Evolutionary conservation across 1,139 yeast genomes (phyloP).

Genomic region (Geotrichum siamense): DNA sequence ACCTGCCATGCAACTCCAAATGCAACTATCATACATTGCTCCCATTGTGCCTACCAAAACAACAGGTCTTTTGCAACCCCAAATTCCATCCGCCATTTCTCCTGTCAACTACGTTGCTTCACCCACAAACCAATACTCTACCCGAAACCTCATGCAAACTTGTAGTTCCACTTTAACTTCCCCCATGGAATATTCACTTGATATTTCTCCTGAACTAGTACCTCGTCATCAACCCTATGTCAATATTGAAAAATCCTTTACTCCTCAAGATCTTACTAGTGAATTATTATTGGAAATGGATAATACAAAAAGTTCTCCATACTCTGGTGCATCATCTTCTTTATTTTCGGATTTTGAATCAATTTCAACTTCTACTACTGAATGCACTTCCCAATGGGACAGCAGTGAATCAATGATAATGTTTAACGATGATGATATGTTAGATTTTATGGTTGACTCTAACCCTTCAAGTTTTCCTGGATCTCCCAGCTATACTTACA

Average conservation of each 20-base stretch:
- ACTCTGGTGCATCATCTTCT: slow-evolving; percentile 1
- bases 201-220: background rate
- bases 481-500: background rate
- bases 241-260: background rate
- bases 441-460: background rate
- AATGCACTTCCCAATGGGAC: background rate
- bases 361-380: background rate
- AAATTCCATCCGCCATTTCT: background rate
- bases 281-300: slow-evolving; percentile 5
- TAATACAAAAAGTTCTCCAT: slow-evolving; percentile 4
- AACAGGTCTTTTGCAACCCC: background rate
- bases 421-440: background rate
- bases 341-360: background rate
- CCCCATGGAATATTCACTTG: background rate
- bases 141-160: background rate
- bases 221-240: background rate
- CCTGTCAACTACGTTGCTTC: background rate
- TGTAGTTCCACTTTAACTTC: background rate
- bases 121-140: background rate
- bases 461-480: background rate
- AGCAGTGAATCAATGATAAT: background rate
- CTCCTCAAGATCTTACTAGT: background rate
- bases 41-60: slow-evolving; percentile 1
- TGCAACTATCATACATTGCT: slow-evolving; percentile 17
- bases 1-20: slow-evolving; percentile 20